Evolutionary conservation across 345 rosid species (phyloP).

Genomic region (Dipteronia sinensis): DNA sequence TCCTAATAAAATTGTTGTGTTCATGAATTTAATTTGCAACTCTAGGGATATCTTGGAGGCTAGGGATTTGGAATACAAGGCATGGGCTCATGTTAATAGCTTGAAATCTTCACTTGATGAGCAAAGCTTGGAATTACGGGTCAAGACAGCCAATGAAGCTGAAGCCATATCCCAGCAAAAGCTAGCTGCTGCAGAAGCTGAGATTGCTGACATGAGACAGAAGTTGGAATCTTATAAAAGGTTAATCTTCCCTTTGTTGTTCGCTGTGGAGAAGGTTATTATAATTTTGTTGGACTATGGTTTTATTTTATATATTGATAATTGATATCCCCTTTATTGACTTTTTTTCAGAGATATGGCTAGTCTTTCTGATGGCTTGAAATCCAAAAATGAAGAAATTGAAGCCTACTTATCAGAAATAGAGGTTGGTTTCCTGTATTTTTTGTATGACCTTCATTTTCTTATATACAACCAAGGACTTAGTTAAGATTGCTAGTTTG

Average conservation of each 20-base stretch:
- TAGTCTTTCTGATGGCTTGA: constrained; percentile 62
- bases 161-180: constrained; percentile 93
- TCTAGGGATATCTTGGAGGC: constrained; percentile 76
- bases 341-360: constrained; percentile 62
- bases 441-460: constrained; percentile 17
- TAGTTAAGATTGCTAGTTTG: constrained; percentile 26
- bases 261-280: neutral
- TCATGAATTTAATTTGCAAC: constrained; percentile 16
- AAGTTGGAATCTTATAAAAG: constrained; percentile 80
- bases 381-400: constrained; percentile 87
- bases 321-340: constrained; percentile 12
- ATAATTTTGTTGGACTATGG: neutral
- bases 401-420: constrained; percentile 90
- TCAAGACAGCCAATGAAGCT: constrained; percentile 94
- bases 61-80: constrained; percentile 70
- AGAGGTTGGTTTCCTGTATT: constrained; percentile 61
- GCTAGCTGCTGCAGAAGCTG: constrained; percentile 98
- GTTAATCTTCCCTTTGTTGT: constrained; percentile 38
- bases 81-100: constrained; percentile 82
- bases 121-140: constrained; percentile 79
- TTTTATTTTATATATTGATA: neutral
- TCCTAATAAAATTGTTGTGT: neutral
- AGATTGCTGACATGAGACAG: constrained; percentile 92
- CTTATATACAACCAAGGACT: constrained; percentile 20
- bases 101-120: constrained; percentile 86